phyloP scores from a whole-genome alignment of 2,329 filamentous ascomycete species.

The Fusarium protoensiforme region DNA sequence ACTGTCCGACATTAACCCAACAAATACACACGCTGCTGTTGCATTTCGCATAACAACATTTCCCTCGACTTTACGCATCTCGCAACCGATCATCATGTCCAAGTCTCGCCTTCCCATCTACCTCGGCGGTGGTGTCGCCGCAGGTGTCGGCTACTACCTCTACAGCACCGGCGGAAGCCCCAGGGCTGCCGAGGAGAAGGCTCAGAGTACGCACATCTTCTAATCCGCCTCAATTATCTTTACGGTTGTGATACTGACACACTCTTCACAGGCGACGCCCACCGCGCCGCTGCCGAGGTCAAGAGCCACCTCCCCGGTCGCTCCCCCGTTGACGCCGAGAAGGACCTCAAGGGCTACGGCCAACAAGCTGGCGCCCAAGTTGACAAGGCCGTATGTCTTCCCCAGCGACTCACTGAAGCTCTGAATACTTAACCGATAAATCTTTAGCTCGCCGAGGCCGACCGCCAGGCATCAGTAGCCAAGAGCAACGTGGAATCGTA shows the following conservation, averaged over 20 bases:
- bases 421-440: slow-evolving; percentile 4
- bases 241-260: slow-evolving; percentile 23
- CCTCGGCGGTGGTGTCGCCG: slow-evolving; percentile 72
- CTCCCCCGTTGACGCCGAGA: slow-evolving; percentile 68
- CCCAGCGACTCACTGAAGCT: neutral
- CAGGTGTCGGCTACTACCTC: slow-evolving; percentile 87
- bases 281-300: slow-evolving; percentile 73
- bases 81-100: slow-evolving; percentile 32
- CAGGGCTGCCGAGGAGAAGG: slow-evolving; percentile 85
- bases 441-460: slow-evolving; percentile 63
- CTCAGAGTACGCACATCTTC: slow-evolving; percentile 74
- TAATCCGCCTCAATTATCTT: neutral
- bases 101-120: slow-evolving; percentile 62
- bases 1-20: neutral
- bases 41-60: neutral
- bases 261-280: slow-evolving; percentile 74
- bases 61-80: neutral
- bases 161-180: slow-evolving; percentile 86
- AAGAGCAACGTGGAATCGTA: slow-evolving; percentile 70
- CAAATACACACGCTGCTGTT: neutral
- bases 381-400: slow-evolving; percentile 72
- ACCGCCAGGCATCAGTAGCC: slow-evolving; percentile 70
- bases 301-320: slow-evolving; percentile 73
- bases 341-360: slow-evolving; percentile 64
- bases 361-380: slow-evolving; percentile 70